phyloP scores from a whole-genome alignment of 2,329 filamentous ascomycete species.

The Claviceps monticola region DNA sequence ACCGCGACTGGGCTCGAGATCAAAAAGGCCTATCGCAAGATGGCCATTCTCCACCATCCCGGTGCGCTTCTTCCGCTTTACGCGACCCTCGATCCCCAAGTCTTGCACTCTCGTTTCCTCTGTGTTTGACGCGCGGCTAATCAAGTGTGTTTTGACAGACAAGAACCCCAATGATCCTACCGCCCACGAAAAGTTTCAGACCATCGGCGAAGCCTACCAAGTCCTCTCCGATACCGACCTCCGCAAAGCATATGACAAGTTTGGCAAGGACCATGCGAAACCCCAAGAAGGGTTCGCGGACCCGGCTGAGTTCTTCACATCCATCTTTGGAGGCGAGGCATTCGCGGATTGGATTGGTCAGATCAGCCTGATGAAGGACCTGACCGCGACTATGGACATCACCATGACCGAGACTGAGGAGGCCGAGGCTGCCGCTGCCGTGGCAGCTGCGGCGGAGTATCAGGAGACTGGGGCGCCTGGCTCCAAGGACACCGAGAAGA shows the following conservation, averaged over 20 bases:
- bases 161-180: conserved; percentile 96
- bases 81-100: too few species aligned
- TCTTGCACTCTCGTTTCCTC: not conserved
- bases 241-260: conserved; percentile 88
- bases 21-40: conserved; percentile 91
- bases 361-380: conserved; percentile 95
- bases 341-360: conserved; percentile 96
- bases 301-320: conserved; percentile 92
- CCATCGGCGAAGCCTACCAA: conserved; percentile 60
- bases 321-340: conserved; percentile 94
- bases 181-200: conserved; percentile 88
- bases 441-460: conserved; percentile 13
- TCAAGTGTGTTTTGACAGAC: conserved; percentile 37
- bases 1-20: conserved; percentile 84
- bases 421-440: conserved; percentile 22
- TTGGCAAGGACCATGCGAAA: conserved; percentile 87
- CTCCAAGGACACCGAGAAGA: conserved; percentile 41
- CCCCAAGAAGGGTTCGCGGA: conserved; percentile 89
- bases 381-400: conserved; percentile 97
- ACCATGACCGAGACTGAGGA: conserved; percentile 66
- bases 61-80: conserved; percentile 34
- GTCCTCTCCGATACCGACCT: conserved; percentile 80
- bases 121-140: not conserved
- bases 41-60: conserved; percentile 86
- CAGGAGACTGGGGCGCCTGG: conserved; percentile 40